Evolutionary conservation across 1,284 basidiomycete genomes (phyloP), one percentile per base, ranked within the genome.

Genomic region (Papiliotrema fonsecae): DNA sequence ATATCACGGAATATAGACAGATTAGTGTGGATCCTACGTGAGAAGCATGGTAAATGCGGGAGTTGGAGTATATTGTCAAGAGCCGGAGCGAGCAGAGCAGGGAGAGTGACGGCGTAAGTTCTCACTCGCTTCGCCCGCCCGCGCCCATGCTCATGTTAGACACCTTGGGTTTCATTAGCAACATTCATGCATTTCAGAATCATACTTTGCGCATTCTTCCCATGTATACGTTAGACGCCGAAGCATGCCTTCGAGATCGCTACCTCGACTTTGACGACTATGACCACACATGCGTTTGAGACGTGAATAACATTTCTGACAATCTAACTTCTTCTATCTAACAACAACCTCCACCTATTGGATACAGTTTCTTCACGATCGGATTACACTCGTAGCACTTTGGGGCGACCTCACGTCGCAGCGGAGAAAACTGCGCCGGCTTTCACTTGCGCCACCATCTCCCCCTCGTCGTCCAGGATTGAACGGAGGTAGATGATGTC

Each of bases 401-500:
- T n/a, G n/a, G n/a, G n/a, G n/a, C n/a, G 13, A 19, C 25, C 16
- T 21, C 18, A 46, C 13, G 24, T 37, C 14, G 37, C 18, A 30
- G 40, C 45, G 9, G 21, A 25, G 19, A 35, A 59, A 14, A 48
- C 47, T 7, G 45, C 47, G 6, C 49, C 54, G 0, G 55, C 58
- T n/a, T 38, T 37, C 11, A 52, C 37, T 32, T 60, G 57, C 7
- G 60, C 60, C 10, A 51, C 41, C 16, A 45, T 24, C 2, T 16
- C 6, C 2, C 39, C 54, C 30, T 56, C 51, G 2, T 48, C 54
- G 14, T 55, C 49, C 2, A 62, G 37, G 18, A 62, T 45, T 6
- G 50, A 28, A 21, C 48, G 36, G 18, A 62, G 41, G 38, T 57
- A 62, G 14, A 58, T 47, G 27, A 62, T 53, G 47, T 59, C 60